phyloP scores from a whole-genome alignment of 2,329 filamentous ascomycete genomes.

The Colletotrichum sp. region DNA sequence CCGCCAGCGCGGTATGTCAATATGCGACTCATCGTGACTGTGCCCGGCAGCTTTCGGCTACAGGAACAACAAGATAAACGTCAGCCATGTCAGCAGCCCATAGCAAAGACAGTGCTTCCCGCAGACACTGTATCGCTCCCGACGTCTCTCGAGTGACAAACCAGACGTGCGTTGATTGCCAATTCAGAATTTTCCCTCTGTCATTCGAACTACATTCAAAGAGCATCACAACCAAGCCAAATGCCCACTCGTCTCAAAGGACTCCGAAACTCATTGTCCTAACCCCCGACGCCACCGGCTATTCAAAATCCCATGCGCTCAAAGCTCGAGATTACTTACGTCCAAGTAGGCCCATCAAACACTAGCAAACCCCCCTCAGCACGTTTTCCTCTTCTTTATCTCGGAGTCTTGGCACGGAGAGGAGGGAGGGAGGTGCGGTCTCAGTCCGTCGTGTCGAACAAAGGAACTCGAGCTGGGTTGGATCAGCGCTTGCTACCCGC shows the following conservation, averaged over 20 bases:
- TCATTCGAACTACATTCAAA: background rate
- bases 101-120: background rate
- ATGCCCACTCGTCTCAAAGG: background rate
- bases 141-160: background rate
- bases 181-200: background rate
- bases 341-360: background rate
- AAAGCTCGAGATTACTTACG: background rate
- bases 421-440: background rate
- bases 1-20: background rate
- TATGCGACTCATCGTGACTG: background rate
- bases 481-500: background rate
- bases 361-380: background rate
- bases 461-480: background rate
- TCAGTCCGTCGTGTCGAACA: constrained; percentile 14
- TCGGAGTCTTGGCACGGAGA: background rate
- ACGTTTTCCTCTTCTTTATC: background rate
- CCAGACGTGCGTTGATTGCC: background rate
- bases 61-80: background rate
- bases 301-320: background rate
- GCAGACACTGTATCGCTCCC: background rate
- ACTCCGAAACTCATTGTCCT: background rate
- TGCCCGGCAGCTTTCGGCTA: background rate
- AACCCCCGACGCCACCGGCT: background rate
- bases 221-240: background rate
- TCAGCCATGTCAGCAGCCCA: background rate